Evolutionary conservation across 495 filamentous ascomycete species (phyloP), one percentile per base, ranked within the genome.

Genomic region (Bathelium albidoporum): DNA sequence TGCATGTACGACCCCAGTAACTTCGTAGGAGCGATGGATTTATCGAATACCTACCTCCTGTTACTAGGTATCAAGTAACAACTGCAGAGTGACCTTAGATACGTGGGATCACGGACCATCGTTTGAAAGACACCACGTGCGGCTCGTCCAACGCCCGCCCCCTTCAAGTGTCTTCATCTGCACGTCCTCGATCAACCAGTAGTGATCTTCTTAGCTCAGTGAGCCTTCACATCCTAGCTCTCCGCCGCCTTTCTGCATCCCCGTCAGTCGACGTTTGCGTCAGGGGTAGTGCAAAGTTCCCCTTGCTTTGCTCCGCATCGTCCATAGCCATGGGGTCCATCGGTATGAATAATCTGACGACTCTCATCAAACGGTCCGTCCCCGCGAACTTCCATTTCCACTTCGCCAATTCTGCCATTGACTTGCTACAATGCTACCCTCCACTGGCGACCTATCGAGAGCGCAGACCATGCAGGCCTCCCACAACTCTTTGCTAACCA

Each of bases 331-430:
- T 83, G 80, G 80, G 80, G 68, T 74, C 76, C 61, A 79, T 75
- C 76, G 87, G 90, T 70, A 96, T 97, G 89, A 86, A 97, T 80
- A 97, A 97, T 73, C 78, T 98, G 64, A 94, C 90, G 49, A 97
- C 94, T 61, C 83, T 98, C 68, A 96, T 98, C 81, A 98, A 98
- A 83, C 85, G 94, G 94, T 97, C 32, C n/a, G 53, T 59, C 18
- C 31, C 14, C 29, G 12, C 24, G 11, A 20, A 9, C 12, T 49
- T 20, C 22, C 5, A 20, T 58, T 32, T 16, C 36, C 18, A 22
- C 31, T 44, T 34, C 12, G 5, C 12, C 22, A 34, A 22, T 12
- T 28, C 9, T 55, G 2, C 9, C 10, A 20, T 24, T 20, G 10
- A 26, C 3, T 20, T 55, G 9, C 2, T n/a, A 58, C 18, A 28